Base-by-base conservation (phyloP, 768 basidiomycete species). In the Auricularia heimuer region DNA sequence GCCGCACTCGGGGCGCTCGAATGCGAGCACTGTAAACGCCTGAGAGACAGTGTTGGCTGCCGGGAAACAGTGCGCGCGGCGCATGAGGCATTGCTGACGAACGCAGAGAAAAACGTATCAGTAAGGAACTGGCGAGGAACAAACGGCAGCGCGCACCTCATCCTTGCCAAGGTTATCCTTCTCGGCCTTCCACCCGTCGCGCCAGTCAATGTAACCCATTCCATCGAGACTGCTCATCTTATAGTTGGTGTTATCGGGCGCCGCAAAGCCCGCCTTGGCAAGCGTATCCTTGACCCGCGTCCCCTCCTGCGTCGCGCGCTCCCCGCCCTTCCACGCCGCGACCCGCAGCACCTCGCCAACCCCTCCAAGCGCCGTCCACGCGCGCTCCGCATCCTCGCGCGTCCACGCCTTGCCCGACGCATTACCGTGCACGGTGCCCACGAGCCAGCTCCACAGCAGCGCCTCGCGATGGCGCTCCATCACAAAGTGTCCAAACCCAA, bases 371-470 rank as follows among this genome's bases (percentile, higher is more conserved):
- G 74, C 73, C 3, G 10, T 24, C 77, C 77, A 77, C 66, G 75
- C 75, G 11, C 36, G 47, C 10, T 42, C 58, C n/a, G 63, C 66
- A 54, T 66, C 34, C 24, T 29, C 39, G 39, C 12, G 8, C 39
- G 39, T 42, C 39, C 39, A 60, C 24, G 10, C 33, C 11, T 7
- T 45, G 60, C 71, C 68, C 63, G 71, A 69, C n/a, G 67, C 39
- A 3, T 65, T 71, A 16, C 74, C 76, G 67, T 70, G 47, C 24
- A 60, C 69, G 64, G 66, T 70, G 18, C 65, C 76, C 36, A 80
- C 75, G 11, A 73, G 69, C 76, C 75, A 77, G n/a, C 75, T 65
- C 75, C 73, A 77, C 34, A 77, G 67, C 36, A 79, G 67, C 33
- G 76, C 75, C 67, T 76, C 76, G 33, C 76, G 71, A 37, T 73